These are phyloP conservation scores for Phytophthora hybrid DNA, from an alignment of 352 stramenopile species.

Conservation along the genomic window DNA sequence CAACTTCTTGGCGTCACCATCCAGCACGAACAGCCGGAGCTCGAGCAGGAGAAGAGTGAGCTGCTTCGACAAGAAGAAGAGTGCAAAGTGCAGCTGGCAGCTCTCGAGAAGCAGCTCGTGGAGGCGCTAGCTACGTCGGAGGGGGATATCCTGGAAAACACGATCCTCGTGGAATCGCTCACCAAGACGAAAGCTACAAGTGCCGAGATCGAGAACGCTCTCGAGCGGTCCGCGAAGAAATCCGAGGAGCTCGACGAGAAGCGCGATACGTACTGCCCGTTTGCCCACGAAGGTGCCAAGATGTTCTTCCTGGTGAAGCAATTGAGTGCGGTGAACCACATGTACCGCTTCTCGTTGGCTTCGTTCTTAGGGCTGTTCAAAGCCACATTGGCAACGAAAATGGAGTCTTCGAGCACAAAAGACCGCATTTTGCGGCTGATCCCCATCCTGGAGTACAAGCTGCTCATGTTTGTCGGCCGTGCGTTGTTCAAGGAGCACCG, in stretches of 20 bases:
- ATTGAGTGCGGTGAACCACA: slow-evolving; percentile 92
- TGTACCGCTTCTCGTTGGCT: slow-evolving; percentile 96
- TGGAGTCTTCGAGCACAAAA: slow-evolving; percentile 77
- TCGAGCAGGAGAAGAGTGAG: slow-evolving; percentile 94
- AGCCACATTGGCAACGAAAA: slow-evolving; percentile 80
- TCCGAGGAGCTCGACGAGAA: slow-evolving; percentile 93
- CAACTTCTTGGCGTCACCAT: slow-evolving; percentile 95
- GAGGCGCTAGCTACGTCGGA: slow-evolving; percentile 93
- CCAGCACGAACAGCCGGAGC: slow-evolving; percentile 93
- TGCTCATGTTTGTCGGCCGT: slow-evolving; percentile 93
- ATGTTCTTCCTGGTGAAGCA: slow-evolving; percentile 96
- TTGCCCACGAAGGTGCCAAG: slow-evolving; percentile 89
- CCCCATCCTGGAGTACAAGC: slow-evolving; percentile 88
- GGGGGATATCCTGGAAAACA: slow-evolving; percentile 97
- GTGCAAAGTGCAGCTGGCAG: slow-evolving; percentile 95
- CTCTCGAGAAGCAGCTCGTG: slow-evolving; percentile 94
- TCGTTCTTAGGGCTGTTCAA: slow-evolving; percentile 92
- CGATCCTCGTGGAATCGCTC: slow-evolving; percentile 94
- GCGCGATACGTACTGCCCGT: slow-evolving; percentile 90
- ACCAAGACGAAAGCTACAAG: slow-evolving; percentile 94
- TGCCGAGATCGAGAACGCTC: slow-evolving; percentile 90
- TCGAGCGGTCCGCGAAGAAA: slow-evolving; percentile 91
- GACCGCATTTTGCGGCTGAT: slow-evolving; percentile 87
- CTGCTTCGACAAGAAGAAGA: slow-evolving; percentile 93
- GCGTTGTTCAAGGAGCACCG: slow-evolving; percentile 95